Conservation (phyloP, 805 yeast species). For the Ogataea trehalophila region DNA sequence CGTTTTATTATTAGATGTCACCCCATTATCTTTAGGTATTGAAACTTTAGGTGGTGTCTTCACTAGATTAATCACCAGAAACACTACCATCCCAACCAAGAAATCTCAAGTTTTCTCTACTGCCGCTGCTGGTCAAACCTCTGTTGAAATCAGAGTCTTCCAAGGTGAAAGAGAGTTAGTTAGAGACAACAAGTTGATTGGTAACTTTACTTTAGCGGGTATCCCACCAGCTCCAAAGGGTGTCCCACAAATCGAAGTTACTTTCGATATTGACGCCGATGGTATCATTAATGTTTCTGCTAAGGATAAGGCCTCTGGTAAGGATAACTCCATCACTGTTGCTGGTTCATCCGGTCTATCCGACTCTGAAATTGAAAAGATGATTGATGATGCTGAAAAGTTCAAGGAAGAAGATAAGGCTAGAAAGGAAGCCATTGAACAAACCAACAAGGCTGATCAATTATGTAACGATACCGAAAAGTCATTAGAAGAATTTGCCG, state of each 20-base stretch:
- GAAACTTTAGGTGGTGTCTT: constrained; percentile 99
- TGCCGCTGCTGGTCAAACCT: constrained; percentile 97
- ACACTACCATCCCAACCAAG: constrained; percentile 96
- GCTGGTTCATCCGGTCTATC: constrained; percentile 67
- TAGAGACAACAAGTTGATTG: constrained; percentile 91
- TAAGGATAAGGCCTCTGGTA: constrained; percentile 70
- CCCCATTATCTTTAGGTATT: constrained; percentile 95
- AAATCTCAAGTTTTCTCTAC: constrained; percentile 96
- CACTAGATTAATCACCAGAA: constrained; percentile 98
- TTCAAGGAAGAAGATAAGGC: constrained; percentile 57
- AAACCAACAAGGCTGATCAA: constrained; percentile 73
- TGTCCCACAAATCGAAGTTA: constrained; percentile 96
- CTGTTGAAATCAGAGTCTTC: constrained; percentile 94
- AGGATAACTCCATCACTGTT: constrained; percentile 70
- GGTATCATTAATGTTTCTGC: constrained; percentile 94
- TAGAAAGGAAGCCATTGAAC: constrained; percentile 58
- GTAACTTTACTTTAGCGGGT: constrained; percentile 94
- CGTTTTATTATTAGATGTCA: constrained; percentile 75
- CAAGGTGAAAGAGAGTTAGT: constrained; percentile 99
- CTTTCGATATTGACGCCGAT: constrained; percentile 95
- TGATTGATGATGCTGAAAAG: constrained; percentile 62
- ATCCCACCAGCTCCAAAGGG: constrained; percentile 99
- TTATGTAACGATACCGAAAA: constrained; percentile 83
- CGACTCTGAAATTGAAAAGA: constrained; percentile 59
- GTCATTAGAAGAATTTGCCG: constrained; percentile 74